phyloP scores from a whole-genome alignment of 257 asterid genomes.

The Nicotiana undulata region DNA sequence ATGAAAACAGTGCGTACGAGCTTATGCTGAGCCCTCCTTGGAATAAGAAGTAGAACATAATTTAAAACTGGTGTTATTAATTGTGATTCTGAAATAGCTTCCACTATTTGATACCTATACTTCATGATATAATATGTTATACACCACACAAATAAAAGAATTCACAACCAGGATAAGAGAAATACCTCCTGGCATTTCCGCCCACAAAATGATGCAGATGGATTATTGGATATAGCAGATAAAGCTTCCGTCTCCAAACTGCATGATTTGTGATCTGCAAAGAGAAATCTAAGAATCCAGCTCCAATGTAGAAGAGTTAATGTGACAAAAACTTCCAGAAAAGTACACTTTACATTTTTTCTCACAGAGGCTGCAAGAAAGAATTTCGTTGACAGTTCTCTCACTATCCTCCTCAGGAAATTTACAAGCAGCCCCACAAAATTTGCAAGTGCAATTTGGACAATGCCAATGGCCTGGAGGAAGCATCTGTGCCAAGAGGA shows the following conservation, averaged over 20 bases:
- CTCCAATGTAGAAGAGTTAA: neutral
- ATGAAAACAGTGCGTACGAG: neutral
- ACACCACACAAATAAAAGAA: neutral
- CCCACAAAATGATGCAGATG: conserved; percentile 49
- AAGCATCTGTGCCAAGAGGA: conserved; percentile 49
- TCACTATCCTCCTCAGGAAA: conserved; percentile 27
- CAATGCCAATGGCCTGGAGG: conserved; percentile 96
- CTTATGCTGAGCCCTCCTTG: neutral
- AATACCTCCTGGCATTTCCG: conserved; percentile 80
- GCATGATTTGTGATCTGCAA: conserved; percentile 73
- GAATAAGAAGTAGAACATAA: neutral
- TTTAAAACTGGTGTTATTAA: neutral
- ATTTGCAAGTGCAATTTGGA: conserved; percentile 76
- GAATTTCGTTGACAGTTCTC: conserved; percentile 31
- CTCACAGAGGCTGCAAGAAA: conserved; percentile 64
- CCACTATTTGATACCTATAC: neutral
- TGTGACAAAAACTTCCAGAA: conserved; percentile 8
- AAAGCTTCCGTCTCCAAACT: conserved; percentile 29
- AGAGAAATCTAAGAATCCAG: conserved; percentile 14
- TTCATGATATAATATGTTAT: neutral
- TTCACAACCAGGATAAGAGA: neutral
- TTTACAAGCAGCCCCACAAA: conserved; percentile 52
- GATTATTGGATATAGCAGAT: conserved; percentile 33
- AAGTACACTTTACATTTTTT: conserved; percentile 51
- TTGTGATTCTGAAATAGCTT: neutral